A percentile compares a stretch with the other conserved stretches of the same genome.
Conservation (phyloP, 768 basidiomycete genomes). For the Phanerochaete carnosa region DNA sequence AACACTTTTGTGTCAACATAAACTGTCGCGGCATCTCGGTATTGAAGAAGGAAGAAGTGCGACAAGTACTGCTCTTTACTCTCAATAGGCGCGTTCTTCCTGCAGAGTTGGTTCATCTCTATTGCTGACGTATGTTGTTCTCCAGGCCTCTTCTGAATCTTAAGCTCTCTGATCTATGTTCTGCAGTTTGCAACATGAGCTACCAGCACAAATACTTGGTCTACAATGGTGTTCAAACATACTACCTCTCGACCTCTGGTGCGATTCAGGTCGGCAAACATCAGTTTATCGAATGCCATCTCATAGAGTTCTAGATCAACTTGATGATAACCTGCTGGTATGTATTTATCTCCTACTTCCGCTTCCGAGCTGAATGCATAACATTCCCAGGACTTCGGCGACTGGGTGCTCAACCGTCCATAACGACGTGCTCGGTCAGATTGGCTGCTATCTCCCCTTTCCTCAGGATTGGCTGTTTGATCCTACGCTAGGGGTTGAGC, state of each 20-base stretch:
- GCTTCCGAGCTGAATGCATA: neutral
- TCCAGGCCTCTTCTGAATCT: too few species aligned
- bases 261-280: conserved; percentile 2
- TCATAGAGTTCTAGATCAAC: neutral
- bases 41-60: neutral
- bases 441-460: neutral
- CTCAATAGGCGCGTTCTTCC: too few species aligned
- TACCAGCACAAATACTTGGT: conserved; percentile 4
- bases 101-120: too few species aligned
- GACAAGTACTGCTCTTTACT: neutral
- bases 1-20: too few species aligned
- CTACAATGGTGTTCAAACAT: neutral
- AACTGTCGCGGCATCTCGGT: too few species aligned
- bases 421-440: neutral
- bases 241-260: neutral
- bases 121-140: too few species aligned
- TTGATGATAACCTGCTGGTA: conserved; percentile 4
- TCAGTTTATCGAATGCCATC: neutral
- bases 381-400: conserved; percentile 11
- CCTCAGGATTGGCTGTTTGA: neutral
- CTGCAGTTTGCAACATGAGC: neutral
- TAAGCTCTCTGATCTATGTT: neutral
- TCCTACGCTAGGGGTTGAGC: neutral
- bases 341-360: neutral
- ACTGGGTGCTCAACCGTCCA: conserved; percentile 8